Percentiles rank a stretch among this genome's conserved stretches.
Conservation (phyloP, 2,329 filamentous ascomycete species). For the Knufia fluminis region DNA sequence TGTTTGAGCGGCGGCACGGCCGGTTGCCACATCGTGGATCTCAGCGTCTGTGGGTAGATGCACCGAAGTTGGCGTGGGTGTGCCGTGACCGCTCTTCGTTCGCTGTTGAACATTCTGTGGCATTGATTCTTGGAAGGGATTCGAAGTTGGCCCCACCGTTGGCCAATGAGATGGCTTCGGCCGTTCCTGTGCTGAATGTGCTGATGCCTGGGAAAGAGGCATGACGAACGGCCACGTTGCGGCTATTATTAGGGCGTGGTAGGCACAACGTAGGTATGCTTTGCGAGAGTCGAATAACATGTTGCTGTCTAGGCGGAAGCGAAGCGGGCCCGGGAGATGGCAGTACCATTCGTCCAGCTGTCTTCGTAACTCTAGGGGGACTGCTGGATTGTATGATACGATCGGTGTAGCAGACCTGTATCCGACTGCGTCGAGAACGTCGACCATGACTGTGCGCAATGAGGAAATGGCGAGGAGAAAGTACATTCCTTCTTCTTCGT, state of each 20-base stretch:
- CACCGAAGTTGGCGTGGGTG: not conserved
- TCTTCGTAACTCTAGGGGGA: not conserved
- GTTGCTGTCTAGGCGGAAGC: not conserved
- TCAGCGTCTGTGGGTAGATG: not conserved
- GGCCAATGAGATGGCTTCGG: not conserved
- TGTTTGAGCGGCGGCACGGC: not conserved
- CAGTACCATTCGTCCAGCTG: constrained; percentile 5
- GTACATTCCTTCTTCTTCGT: constrained; percentile 6
- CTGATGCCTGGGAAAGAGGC: not conserved
- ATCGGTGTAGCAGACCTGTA: not conserved
- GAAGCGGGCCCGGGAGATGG: not conserved
- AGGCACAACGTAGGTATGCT: constrained; percentile 4
- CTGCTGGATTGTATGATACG: constrained; percentile 3
- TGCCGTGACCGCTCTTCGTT: not conserved
- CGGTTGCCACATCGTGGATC: not conserved
- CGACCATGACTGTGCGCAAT: constrained; percentile 6
- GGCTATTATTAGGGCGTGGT: constrained; percentile 1
- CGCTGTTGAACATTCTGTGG: not conserved
- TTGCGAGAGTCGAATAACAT: not conserved
- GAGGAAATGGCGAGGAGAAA: constrained; percentile 4
- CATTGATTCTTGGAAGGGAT: not conserved
- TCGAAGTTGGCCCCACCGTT: not conserved
- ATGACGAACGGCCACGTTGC: constrained; percentile 4
- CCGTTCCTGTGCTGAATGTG: not conserved
- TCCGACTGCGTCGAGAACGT: not conserved